Conservation (phyloP, 306 rosid species). For the Oxytropis ochrocephala region DNA sequence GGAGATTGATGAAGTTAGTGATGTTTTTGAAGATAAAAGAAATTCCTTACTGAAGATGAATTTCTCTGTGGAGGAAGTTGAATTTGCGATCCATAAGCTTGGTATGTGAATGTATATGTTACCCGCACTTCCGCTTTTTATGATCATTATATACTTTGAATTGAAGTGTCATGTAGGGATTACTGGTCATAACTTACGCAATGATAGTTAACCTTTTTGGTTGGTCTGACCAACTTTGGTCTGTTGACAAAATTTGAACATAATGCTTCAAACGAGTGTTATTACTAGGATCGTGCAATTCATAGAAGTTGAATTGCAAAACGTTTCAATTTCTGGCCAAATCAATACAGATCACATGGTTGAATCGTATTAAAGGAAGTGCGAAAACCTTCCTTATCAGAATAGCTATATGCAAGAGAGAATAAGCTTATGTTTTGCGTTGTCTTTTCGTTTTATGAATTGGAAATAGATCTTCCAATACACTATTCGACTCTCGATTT, state of each 20-base stretch:
- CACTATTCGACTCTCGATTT: no score
- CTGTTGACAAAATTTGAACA: neutral
- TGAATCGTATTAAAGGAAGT: no score
- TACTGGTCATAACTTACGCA: neutral
- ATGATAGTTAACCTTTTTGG: neutral
- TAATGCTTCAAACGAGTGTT: neutral
- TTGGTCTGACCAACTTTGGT: neutral
- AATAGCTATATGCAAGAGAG: no score
- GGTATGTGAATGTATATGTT: conserved; percentile 48
- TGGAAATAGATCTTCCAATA: no score
- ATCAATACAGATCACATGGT: no score
- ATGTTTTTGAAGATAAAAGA: conserved; percentile 39
- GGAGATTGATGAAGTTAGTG: conserved; percentile 58
- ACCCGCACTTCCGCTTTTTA: neutral
- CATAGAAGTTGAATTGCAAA: no score
- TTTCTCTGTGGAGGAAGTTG: conserved; percentile 64
- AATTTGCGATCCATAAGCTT: conserved; percentile 63
- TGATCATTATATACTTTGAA: neutral
- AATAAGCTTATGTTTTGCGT: no score
- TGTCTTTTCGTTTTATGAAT: no score
- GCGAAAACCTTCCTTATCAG: no score
- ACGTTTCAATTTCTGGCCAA: no score
- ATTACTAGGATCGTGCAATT: no score
- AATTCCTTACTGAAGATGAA: conserved; percentile 73
- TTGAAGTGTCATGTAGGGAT: neutral